A percentile compares a stretch with the other conserved stretches of the same genome.
These are phyloP conservation scores for Candida nitratophila DNA, from an alignment of 805 yeast genomes.

Conservation along the genomic window DNA sequence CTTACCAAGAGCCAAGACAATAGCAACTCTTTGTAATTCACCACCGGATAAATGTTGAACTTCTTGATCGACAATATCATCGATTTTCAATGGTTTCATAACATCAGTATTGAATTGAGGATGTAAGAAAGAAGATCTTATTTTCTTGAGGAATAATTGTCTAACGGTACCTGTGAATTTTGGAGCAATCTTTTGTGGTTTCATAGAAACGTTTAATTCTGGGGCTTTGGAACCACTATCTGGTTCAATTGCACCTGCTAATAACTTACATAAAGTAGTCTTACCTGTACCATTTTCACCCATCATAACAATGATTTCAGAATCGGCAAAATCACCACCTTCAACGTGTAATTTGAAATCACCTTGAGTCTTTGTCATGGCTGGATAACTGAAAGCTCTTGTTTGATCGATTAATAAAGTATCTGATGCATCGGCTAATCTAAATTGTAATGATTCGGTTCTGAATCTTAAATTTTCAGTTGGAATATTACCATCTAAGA, in stretches of 20 bases:
- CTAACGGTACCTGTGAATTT: slow-evolving; percentile 98
- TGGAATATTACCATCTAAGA: slow-evolving; percentile 96
- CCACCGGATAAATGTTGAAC: slow-evolving; percentile 98
- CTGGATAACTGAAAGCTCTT: slow-evolving; percentile 69
- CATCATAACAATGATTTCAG: slow-evolving; percentile 98
- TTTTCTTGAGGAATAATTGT: slow-evolving; percentile 93
- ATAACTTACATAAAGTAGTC: slow-evolving; percentile 91
- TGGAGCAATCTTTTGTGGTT: slow-evolving; percentile 99
- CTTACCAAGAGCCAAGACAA: slow-evolving; percentile 87
- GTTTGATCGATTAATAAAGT: slow-evolving; percentile 69
- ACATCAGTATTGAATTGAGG: slow-evolving; percentile 99
- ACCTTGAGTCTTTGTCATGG: slow-evolving; percentile 87
- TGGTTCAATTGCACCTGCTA: slow-evolving; percentile 90
- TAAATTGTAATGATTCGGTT: slow-evolving; percentile 90
- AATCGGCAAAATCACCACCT: slow-evolving; percentile 87
- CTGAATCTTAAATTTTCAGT: slow-evolving; percentile 96
- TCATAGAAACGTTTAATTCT: slow-evolving; percentile 89
- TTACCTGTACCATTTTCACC: slow-evolving; percentile 99
- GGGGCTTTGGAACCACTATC: slow-evolving; percentile 79
- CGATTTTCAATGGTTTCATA: slow-evolving; percentile 88
- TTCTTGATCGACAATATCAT: slow-evolving; percentile 93
- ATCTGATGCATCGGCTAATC: slow-evolving; percentile 86
- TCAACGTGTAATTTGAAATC: slow-evolving; percentile 83
- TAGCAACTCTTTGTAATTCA: slow-evolving; percentile 99
- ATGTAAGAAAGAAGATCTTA: slow-evolving; percentile 85